Conservation (phyloP, 129 eudicot genomes). For the Centaurea solstitialis region DNA sequence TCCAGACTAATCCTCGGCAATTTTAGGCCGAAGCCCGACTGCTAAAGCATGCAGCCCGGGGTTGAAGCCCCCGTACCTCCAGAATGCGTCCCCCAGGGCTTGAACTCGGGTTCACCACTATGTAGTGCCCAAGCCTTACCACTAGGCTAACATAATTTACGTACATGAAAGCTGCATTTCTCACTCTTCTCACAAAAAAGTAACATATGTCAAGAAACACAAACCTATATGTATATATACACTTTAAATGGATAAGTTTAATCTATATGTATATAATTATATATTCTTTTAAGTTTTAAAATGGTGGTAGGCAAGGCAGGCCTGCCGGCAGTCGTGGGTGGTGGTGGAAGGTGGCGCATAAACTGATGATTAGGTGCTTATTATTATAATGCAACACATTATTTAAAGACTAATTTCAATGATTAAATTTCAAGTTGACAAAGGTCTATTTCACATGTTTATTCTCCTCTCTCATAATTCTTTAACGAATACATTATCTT, state of each 20-base stretch:
- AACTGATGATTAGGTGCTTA: slow-evolving; percentile 14
- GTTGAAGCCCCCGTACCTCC: too few species aligned
- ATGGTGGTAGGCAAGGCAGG: slow-evolving; percentile 10
- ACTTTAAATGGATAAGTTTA: background rate
- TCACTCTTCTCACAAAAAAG: too few species aligned
- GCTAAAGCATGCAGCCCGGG: too few species aligned
- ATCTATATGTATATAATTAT: background rate
- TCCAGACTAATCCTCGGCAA: too few species aligned
- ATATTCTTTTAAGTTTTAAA: background rate
- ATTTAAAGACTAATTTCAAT: slow-evolving; percentile 19
- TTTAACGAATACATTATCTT: background rate
- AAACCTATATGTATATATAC: too few species aligned
- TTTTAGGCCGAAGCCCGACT: too few species aligned
- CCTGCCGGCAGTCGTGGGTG: slow-evolving; percentile 20
- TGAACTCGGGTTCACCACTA: too few species aligned
- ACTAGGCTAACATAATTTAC: too few species aligned
- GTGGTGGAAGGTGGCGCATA: slow-evolving; percentile 32
- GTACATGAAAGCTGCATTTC: background rate
- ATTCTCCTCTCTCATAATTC: background rate
- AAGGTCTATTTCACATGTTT: slow-evolving; percentile 5
- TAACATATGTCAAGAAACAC: too few species aligned
- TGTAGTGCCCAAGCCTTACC: too few species aligned
- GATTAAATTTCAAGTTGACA: slow-evolving; percentile 7
- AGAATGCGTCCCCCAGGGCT: too few species aligned
- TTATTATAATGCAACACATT: slow-evolving; percentile 8